Evolutionary conservation across 2,329 filamentous ascomycete species (phyloP).

Genomic region (Lachnellula willkommii): DNA sequence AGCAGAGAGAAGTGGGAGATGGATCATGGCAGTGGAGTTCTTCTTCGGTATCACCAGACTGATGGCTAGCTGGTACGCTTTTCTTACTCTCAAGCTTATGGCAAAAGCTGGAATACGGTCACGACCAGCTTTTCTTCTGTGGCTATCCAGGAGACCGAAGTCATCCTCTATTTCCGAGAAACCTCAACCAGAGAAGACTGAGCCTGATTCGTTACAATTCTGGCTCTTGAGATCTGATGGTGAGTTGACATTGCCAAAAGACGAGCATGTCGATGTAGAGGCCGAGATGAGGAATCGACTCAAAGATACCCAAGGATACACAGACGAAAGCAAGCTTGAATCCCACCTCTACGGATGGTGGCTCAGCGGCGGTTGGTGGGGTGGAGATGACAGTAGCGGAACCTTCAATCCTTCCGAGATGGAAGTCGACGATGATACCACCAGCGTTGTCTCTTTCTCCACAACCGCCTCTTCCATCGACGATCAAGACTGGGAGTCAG

Average conservation of each 20-base stretch:
- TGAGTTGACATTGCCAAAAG: constrained; percentile 49
- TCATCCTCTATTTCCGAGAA: constrained; percentile 11
- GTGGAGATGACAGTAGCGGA: constrained; percentile 72
- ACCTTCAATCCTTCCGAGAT: constrained; percentile 59
- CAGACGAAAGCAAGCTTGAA: constrained; percentile 64
- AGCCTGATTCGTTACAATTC: constrained; percentile 41
- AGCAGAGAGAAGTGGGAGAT: constrained; percentile 70
- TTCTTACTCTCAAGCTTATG: constrained; percentile 37
- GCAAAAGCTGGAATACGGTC: constrained; percentile 54
- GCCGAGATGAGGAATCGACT: constrained; percentile 65
- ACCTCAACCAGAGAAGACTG: constrained; percentile 15
- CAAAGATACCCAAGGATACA: constrained; percentile 35
- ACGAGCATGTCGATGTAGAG: constrained; percentile 73
- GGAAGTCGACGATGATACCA: constrained; percentile 64
- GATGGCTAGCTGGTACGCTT: constrained; percentile 41
- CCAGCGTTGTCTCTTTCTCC: constrained; percentile 67
- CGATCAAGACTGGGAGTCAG: constrained; percentile 44
- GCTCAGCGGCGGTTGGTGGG: constrained; percentile 79
- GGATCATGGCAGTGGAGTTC: constrained; percentile 72
- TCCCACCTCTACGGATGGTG: constrained; percentile 78
- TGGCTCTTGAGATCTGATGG: constrained; percentile 50
- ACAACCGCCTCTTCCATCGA: constrained; percentile 35
- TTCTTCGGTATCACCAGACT: constrained; percentile 68
- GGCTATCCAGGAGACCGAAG: constrained; percentile 27
- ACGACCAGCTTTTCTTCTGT: constrained; percentile 59